Percentiles rank a stretch among this genome's conserved stretches.
Evolutionary conservation across 345 rosid genomes (phyloP).

Genomic region (Noccaea caerulescens): DNA sequence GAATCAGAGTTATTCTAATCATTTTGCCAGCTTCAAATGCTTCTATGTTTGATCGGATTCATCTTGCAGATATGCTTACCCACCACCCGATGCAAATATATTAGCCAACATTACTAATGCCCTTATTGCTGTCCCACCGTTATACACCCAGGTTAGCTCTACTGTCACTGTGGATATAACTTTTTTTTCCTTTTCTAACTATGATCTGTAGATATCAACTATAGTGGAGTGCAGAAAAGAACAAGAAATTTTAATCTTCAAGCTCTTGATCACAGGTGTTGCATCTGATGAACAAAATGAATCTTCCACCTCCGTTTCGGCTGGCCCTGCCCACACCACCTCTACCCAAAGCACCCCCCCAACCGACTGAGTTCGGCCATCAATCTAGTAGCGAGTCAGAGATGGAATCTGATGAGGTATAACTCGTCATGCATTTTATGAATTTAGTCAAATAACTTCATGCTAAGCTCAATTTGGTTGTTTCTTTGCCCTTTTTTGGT

Average conservation of each 20-base stretch:
- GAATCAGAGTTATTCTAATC: neutral
- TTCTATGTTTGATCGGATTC: slow-evolving; percentile 25
- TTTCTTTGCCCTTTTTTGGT: too few relatives aligned
- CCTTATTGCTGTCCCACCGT: slow-evolving; percentile 92
- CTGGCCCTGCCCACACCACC: slow-evolving; percentile 95
- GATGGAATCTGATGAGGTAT: slow-evolving; percentile 91
- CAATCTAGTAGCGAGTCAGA: slow-evolving; percentile 85
- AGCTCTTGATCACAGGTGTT: slow-evolving; percentile 57
- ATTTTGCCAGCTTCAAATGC: slow-evolving; percentile 2
- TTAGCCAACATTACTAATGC: slow-evolving; percentile 95
- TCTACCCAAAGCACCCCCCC: slow-evolving; percentile 62
- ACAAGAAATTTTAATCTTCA: slow-evolving; percentile 8
- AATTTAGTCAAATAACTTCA: slow-evolving; percentile 14
- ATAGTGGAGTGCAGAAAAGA: slow-evolving; percentile 1
- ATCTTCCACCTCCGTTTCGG: slow-evolving; percentile 95
- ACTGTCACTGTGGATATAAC: too few relatives aligned
- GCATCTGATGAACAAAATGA: slow-evolving; percentile 99
- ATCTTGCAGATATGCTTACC: slow-evolving; percentile 86
- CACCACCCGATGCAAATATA: slow-evolving; percentile 96
- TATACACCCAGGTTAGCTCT: slow-evolving; percentile 82
- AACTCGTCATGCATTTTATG: slow-evolving; percentile 24
- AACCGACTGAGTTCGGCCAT: slow-evolving; percentile 53
- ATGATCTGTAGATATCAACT: slow-evolving; percentile 26
- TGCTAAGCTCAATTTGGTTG: slow-evolving; percentile 18
- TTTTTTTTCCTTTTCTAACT: too few relatives aligned